Conservation (phyloP, 768 basidiomycete species). For the Pleurotus ostreatus region DNA sequence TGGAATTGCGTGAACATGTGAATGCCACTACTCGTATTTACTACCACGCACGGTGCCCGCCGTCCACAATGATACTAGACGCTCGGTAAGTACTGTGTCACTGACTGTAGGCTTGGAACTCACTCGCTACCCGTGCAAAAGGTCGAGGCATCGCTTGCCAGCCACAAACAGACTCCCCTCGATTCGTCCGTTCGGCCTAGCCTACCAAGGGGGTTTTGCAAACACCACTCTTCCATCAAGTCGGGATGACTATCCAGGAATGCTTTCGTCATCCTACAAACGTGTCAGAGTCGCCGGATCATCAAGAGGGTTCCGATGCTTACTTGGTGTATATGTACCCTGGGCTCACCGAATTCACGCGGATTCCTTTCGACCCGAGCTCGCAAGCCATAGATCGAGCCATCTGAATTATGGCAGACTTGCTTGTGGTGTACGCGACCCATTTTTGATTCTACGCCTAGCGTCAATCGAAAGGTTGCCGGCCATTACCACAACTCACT, state of each 20-base stretch:
- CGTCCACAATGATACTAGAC: constrained; percentile 30
- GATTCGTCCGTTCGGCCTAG: constrained; percentile 67
- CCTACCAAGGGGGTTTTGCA: constrained; percentile 59
- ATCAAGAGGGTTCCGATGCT: constrained; percentile 10
- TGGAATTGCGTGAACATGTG: too few relatives aligned
- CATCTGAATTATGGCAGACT: constrained; percentile 77
- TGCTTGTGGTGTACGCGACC: constrained; percentile 72
- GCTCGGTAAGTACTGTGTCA: neutral
- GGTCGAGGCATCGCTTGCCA: constrained; percentile 65
- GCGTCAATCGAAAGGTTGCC: too few relatives aligned
- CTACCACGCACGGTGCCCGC: constrained; percentile 41
- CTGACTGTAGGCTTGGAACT: constrained; percentile 5
- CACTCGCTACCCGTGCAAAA: constrained; percentile 74
- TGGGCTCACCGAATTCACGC: constrained; percentile 70
- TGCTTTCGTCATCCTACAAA: constrained; percentile 54
- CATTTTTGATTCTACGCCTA: constrained; percentile 52
- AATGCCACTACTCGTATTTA: constrained; percentile 16
- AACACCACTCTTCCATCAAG: constrained; percentile 51
- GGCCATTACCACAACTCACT: constrained; percentile 24
- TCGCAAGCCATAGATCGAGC: constrained; percentile 75
- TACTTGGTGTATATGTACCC: constrained; percentile 70
- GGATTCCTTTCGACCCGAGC: constrained; percentile 56
- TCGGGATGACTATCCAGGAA: constrained; percentile 53
- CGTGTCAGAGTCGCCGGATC: neutral
- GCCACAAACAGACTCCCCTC: constrained; percentile 61